Evolutionary conservation across 495 filamentous ascomycete species (phyloP).

Genomic region (Penicillium chermesinum): DNA sequence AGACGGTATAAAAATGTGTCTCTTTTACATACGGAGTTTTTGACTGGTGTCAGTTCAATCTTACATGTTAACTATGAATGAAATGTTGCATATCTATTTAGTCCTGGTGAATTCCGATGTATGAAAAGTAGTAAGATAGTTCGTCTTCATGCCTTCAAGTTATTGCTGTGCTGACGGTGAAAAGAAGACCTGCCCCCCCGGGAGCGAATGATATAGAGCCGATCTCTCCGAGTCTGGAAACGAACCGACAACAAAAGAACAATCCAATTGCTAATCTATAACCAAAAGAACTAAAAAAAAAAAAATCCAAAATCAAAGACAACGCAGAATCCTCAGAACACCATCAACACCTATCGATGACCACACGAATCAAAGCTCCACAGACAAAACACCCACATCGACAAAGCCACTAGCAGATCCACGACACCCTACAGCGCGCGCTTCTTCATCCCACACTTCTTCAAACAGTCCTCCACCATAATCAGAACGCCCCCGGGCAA

Average conservation of each 20-base stretch:
- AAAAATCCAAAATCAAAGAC: background rate
- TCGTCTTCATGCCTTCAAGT: no score
- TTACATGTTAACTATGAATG: constrained; percentile 20
- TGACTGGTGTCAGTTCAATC: background rate
- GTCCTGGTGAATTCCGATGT: no score
- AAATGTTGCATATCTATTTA: constrained; percentile 12
- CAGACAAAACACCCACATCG: no score
- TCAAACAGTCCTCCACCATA: constrained; percentile 24
- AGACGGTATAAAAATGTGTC: background rate
- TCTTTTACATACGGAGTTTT: background rate
- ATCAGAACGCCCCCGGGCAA: constrained; percentile 15
- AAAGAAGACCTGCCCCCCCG: no score
- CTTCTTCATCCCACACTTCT: constrained; percentile 21
- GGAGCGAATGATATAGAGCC: no score
- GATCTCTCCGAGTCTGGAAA: no score
- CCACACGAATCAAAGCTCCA: no score
- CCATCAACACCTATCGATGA: no score
- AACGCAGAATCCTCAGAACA: background rate
- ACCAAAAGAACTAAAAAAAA: background rate
- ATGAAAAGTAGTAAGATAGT: no score
- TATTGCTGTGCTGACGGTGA: no score
- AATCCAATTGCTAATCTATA: background rate
- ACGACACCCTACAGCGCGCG: background rate
- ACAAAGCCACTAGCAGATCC: no score
- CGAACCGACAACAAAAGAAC: no score